These are phyloP conservation scores for Fusarium azukiicola DNA, from an alignment of 2,329 filamentous ascomycete species.

Conservation along the genomic window DNA sequence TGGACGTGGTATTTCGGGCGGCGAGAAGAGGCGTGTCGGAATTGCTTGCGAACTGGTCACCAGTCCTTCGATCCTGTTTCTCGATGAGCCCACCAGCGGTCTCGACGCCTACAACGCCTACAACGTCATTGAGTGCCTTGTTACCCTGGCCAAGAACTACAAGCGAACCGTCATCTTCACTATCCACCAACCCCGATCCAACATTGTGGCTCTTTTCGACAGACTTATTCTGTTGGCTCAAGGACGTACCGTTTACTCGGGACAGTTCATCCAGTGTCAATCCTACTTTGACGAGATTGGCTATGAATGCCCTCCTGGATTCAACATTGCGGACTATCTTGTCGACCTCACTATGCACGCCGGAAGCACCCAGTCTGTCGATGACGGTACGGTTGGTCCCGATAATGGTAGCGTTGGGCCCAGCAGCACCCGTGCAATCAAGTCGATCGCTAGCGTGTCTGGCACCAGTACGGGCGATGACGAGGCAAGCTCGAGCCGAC, in stretches of 20 bases:
- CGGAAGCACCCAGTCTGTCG: constrained; percentile 76
- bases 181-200: constrained; percentile 98
- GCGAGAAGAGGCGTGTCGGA: constrained; percentile 96
- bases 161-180: constrained; percentile 99
- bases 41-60: constrained; percentile 99
- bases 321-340: constrained; percentile 99
- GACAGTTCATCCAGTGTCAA: constrained; percentile 93
- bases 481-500: constrained; percentile 79
- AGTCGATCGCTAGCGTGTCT: constrained; percentile 93
- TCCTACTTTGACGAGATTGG: constrained; percentile 95
- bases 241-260: constrained; percentile 95
- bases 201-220: constrained; percentile 98
- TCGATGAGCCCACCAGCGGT: constrained; percentile 98
- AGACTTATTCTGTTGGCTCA: constrained; percentile 94
- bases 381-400: constrained; percentile 74
- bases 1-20: constrained; percentile 96
- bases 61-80: constrained; percentile 96
- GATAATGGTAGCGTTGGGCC: constrained; percentile 86
- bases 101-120: constrained; percentile 98
- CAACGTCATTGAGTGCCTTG: constrained; percentile 98
- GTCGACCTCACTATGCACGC: constrained; percentile 99
- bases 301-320: constrained; percentile 96
- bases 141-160: constrained; percentile 96
- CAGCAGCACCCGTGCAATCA: constrained; percentile 93
- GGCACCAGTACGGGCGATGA: constrained; percentile 87